Base-by-base conservation (phyloP, 805 yeast genomes). In the Saccharomycopsis oosterbeekiorum region DNA sequence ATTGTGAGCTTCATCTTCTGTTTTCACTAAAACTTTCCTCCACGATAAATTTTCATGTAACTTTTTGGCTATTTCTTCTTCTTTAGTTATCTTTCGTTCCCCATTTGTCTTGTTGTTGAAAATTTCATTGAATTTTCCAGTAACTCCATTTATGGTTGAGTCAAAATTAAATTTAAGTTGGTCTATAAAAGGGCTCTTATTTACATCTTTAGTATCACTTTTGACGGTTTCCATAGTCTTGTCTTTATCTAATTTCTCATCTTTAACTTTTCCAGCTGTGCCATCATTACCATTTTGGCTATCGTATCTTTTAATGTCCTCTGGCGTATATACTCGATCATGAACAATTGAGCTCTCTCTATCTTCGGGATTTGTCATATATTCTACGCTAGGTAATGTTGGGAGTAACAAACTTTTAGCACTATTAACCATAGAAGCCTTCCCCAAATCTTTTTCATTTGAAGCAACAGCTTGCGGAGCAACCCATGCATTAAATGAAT, bases 1-100 rank as follows among this genome's bases (percentile, higher is more conserved):
- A 66, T 87, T 87, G 68, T 86, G 93, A 0, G 92, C 90, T 72
- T 86, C 92, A 0, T 91, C 89, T 64, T 82, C 76, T 60, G 87
- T 69, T 51, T 80, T 80, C 1, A 86, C 88, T 19, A 87, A 70
- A 1, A 85, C 86, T 71, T 87, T 86, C 47, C 92, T 74, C 91
- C 94, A 85, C 14, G 78, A 69, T 82, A 84, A 79, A 21, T 80
- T 84, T 61, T 80, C 79, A 68, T 87, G 90, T 81, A 87, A 84
- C 67, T 82, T 80, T 56, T 87, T 71, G 0, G 91, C 92, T 58
- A 86, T 85, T 57, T 77, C 79, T 63, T 86, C 90, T 68, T 87
- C 93, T 15, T 47, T 47, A 9, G 53, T 19, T 82, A 64, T 12
- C 73, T 71, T 65, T 78, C 80, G 55, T 12, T 34, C 37, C 10